Evolutionary conservation across 805 yeast species (phyloP).

Genomic region (Barnettozyma sp.): DNA sequence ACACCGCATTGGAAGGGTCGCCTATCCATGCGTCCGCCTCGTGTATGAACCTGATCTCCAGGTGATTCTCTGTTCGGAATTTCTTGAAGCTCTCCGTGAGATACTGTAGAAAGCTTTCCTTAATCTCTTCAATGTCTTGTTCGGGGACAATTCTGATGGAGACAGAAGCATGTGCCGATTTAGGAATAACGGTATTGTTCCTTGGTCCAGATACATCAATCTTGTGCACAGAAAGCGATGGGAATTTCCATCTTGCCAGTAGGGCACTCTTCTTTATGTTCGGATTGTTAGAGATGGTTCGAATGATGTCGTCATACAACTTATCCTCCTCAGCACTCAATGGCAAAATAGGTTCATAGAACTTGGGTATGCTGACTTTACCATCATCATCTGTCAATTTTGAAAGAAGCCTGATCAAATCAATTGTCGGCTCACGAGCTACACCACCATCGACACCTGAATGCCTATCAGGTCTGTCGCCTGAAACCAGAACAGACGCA

Average conservation of each 20-base stretch:
- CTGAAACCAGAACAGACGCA: slow-evolving; percentile 60
- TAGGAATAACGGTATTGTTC: slow-evolving; percentile 85
- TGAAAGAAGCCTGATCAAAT: slow-evolving; percentile 65
- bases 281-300: slow-evolving; percentile 27
- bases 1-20: slow-evolving; percentile 69
- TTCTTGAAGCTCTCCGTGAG: slow-evolving; percentile 41
- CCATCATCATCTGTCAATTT: slow-evolving; percentile 53
- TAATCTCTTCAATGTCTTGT: slow-evolving; percentile 60
- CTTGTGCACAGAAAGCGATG: slow-evolving; percentile 82
- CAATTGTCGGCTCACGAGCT: slow-evolving; percentile 82
- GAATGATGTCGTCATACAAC: slow-evolving; percentile 55
- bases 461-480: slow-evolving; percentile 83
- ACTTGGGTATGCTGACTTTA: slow-evolving; percentile 55
- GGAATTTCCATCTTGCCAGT: slow-evolving; percentile 80
- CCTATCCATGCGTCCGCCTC: slow-evolving; percentile 98
- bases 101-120: slow-evolving; percentile 40
- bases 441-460: slow-evolving; percentile 97
- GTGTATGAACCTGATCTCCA: slow-evolving; percentile 57
- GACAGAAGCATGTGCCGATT: slow-evolving; percentile 63
- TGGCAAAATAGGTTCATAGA: slow-evolving; percentile 60
- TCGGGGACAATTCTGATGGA: slow-evolving; percentile 88
- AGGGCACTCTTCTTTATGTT: slow-evolving; percentile 41
- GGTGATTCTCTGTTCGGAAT: slow-evolving; percentile 53
- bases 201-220: slow-evolving; percentile 85
- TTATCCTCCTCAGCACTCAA: slow-evolving; percentile 50